Percentiles rank a stretch among this genome's conserved stretches.
These are phyloP conservation scores for Lentinula sp. DNA, from an alignment of 768 basidiomycete species.

Conservation along the genomic window DNA sequence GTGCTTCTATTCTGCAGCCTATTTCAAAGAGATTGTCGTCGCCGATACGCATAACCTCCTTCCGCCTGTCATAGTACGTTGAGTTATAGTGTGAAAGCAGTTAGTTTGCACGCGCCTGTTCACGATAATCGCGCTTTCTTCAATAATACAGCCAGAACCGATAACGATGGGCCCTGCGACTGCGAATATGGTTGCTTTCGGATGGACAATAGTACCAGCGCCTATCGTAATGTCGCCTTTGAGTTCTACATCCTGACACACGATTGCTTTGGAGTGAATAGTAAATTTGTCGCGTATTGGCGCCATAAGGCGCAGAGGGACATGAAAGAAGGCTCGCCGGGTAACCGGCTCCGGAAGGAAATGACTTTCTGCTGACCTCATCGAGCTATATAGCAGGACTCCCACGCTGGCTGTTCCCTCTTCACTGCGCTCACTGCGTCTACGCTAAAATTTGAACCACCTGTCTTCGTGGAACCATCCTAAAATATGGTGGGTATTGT, in stretches of 20 bases:
- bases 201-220: conserved; percentile 87
- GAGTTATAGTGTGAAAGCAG: background rate
- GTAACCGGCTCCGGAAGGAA: background rate
- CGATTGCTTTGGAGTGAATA: conserved; percentile 85
- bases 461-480: conserved; percentile 1
- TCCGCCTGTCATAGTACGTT: conserved; percentile 34
- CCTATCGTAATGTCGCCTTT: conserved; percentile 94
- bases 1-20: conserved; percentile 84
- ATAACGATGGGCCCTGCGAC: conserved; percentile 88
- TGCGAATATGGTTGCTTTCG: conserved; percentile 91
- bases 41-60: conserved; percentile 89
- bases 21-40: conserved; percentile 94
- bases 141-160: conserved; percentile 83
- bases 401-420: background rate
- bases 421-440: background rate
- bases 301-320: background rate
- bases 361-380: background rate
- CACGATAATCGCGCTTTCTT: conserved; percentile 86
- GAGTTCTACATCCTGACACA: conserved; percentile 91
- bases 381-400: background rate
- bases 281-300: conserved; percentile 81
- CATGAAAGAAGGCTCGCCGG: background rate
- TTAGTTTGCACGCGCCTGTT: conserved; percentile 51
- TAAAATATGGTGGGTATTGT: conserved; percentile 4
- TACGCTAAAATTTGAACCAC: background rate